These are phyloP conservation scores for Halenospora varia DNA, from an alignment of 495 filamentous ascomycete species.

Conservation along the genomic window DNA sequence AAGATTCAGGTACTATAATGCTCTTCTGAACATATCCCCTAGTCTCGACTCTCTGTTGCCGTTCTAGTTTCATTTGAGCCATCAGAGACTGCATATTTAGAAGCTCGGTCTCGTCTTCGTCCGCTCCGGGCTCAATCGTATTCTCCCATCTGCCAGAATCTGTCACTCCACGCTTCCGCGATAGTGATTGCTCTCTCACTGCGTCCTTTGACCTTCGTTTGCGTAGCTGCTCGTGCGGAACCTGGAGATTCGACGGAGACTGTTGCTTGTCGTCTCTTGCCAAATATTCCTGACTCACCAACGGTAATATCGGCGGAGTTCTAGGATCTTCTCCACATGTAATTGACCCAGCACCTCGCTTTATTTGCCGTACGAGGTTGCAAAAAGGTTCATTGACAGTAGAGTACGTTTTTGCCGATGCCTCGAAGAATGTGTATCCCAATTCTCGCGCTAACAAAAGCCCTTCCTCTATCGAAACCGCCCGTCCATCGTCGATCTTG, in stretches of 20 bases:
- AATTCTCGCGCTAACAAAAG: neutral
- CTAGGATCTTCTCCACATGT: neutral
- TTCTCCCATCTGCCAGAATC: neutral
- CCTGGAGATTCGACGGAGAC: neutral
- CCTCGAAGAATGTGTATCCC: neutral
- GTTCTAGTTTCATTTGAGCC: neutral
- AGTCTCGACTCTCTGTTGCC: neutral
- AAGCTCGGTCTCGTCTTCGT: neutral
- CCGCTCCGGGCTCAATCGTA: neutral
- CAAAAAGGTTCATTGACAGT: neutral
- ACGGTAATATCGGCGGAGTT: neutral
- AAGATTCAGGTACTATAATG: neutral
- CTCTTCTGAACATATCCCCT: neutral
- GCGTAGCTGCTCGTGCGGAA: neutral
- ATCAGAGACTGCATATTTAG: neutral
- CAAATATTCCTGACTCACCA: neutral
- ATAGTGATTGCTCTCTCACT: neutral
- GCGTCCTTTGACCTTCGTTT: neutral
- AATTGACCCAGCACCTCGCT: neutral
- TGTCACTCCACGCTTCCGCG: neutral
- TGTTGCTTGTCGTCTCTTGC: neutral
- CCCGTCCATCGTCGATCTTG: neutral
- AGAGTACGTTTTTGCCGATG: neutral
- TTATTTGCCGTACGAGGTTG: neutral
- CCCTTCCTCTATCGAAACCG: neutral